Percentiles rank a stretch among this genome's conserved stretches.
Conservation (phyloP, 805 yeast species). For the Yamadazyma philogaea region DNA sequence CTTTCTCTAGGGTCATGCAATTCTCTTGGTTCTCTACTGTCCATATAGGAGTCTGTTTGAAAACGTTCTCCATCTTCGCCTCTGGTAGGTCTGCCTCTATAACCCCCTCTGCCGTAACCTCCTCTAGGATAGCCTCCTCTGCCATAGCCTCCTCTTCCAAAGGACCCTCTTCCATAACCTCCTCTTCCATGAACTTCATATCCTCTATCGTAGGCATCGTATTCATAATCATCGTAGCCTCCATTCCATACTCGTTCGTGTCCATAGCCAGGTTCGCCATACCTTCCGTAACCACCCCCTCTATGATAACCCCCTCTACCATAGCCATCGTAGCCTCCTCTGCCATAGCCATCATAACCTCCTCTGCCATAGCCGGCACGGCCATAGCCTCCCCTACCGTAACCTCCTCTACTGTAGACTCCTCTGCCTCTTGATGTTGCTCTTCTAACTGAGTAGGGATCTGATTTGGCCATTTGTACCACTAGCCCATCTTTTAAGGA, state of each 20-base stretch:
- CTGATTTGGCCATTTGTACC: conserved; percentile 56
- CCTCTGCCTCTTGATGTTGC: conserved; percentile 29
- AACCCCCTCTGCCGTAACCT: conserved; percentile 14
- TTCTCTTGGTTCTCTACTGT: conserved; percentile 9
- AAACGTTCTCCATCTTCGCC: conserved; percentile 8
- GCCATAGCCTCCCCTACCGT: conserved; percentile 15
- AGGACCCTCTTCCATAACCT: conserved; percentile 15
- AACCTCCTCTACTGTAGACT: conserved; percentile 13
- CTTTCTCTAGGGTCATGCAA: conserved; percentile 3
- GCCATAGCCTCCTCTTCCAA: conserved; percentile 14
- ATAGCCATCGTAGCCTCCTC: conserved; percentile 17
- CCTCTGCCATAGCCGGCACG: conserved; percentile 14
- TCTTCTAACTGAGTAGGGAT: conserved; percentile 46
- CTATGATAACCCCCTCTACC: conserved; percentile 16
- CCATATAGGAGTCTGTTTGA: conserved; percentile 9
- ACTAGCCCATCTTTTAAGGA: conserved; percentile 41
- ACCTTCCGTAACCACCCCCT: conserved; percentile 16
- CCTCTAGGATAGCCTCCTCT: conserved; percentile 17
- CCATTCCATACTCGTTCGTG: conserved; percentile 14
- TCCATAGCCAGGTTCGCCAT: conserved; percentile 16
- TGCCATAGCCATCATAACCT: conserved; percentile 17
- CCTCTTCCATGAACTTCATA: conserved; percentile 16
- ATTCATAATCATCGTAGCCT: conserved; percentile 16
- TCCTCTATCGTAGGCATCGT: conserved; percentile 17
- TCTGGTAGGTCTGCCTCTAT: conserved; percentile 7